Evolutionary conservation across 164 flowering plant species (phyloP).

Genomic region (Piper longum): DNA sequence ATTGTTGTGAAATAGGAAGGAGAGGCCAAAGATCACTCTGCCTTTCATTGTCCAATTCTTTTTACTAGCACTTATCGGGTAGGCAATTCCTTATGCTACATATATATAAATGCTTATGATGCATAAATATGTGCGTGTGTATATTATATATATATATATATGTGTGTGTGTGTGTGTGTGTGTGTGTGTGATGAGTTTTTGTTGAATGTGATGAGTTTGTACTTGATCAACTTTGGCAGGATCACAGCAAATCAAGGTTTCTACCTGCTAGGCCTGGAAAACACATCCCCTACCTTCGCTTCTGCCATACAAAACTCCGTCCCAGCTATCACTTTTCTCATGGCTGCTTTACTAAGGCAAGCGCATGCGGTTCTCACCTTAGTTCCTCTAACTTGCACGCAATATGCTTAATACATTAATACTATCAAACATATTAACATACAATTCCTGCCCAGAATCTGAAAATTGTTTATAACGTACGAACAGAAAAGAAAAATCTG

Average conservation of each 20-base stretch:
- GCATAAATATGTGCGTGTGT: too few species aligned
- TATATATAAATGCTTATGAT: too few species aligned
- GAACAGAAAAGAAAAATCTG: background rate
- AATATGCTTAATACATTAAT: background rate
- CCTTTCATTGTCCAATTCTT: constrained; percentile 74
- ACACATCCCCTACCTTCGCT: constrained; percentile 96
- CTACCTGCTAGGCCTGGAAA: constrained; percentile 87
- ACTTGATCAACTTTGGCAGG: constrained; percentile 21
- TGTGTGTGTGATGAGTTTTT: background rate
- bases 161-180: background rate
- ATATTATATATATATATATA: too few species aligned
- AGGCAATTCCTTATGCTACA: constrained; percentile 1
- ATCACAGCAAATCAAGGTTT: constrained; percentile 98
- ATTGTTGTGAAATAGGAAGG: constrained; percentile 41
- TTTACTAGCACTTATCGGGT: constrained; percentile 86
- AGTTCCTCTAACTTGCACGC: background rate
- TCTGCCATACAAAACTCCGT: constrained; percentile 97
- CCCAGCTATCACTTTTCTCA: constrained; percentile 95
- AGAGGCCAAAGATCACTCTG: constrained; percentile 59
- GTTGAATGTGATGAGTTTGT: background rate
- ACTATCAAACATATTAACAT: background rate
- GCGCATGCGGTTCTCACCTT: background rate
- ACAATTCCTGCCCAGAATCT: background rate
- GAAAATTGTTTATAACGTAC: background rate
- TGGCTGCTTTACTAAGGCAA: constrained; percentile 87